Evolutionary conservation across 192 early-diverging fungal species (phyloP), one percentile per base, ranked within the genome.

Genomic region (Chytriomyces hyalinus): DNA sequence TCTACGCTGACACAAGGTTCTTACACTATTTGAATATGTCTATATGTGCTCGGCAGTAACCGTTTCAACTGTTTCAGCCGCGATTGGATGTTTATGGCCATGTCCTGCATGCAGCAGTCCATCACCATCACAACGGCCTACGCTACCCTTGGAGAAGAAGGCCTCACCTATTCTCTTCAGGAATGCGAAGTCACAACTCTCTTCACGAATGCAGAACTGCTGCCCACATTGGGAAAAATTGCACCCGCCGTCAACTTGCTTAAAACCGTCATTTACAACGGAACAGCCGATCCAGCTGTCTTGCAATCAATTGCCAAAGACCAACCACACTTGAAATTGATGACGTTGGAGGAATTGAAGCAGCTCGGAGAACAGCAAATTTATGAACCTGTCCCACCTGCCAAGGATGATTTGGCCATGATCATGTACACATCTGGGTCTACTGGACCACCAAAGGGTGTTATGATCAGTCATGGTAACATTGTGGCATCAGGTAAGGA

Each of bases 351-450:
- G 59, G 90, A 91, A 20, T 70, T 96, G 60, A 82, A 78, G 63
- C 78, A 78, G 48, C 76, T 93, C 15, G 57, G 57, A 60, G 57
- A 60, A 22, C 57, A 60, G 57, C 57, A 68, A 13, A 90, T 51
- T 77, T 81, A n/a, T 90, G 90, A 48, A 82, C 90, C 46, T 72
- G 69, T 68, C 28, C 85, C 88, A 24, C 94, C 95, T 8, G 81
- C 79, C n/a, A 74, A 87, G 11, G 91, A 92, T 68, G 93, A 94
- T 77, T 82, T 77, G 24, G 74, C 76, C 53, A 87, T 92, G 73
- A 93, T 97, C 70, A 95, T 97, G 94, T 97, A 93, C 73, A 92
- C 92, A 13, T 84, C 80, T 36, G 86, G 96, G 50, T 91, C 90
- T n/a, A 98, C 95, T 5, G 95, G 96, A 26, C 88, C 80, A 81